These are phyloP conservation scores for Bondarzewia mesenterica DNA, from an alignment of 1,284 basidiomycete species.

Conservation along the genomic window DNA sequence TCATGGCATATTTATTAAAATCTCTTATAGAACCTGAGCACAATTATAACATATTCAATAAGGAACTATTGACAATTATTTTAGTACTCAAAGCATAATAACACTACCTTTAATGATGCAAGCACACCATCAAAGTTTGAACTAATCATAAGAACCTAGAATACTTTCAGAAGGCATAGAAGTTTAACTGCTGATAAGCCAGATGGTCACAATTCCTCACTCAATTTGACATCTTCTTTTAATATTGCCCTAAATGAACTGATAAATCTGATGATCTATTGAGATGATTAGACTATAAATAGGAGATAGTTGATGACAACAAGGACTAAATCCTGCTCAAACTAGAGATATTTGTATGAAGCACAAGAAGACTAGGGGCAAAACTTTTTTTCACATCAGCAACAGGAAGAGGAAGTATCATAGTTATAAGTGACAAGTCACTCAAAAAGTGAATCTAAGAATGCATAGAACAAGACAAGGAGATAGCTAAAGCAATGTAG, in stretches of 20 bases:
- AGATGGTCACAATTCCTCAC: neutral
- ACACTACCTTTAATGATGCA: slow-evolving; percentile 14
- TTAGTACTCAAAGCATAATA: slow-evolving; percentile 14
- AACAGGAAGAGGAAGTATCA: neutral
- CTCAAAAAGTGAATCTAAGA: neutral
- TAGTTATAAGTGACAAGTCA: neutral
- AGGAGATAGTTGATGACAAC: neutral
- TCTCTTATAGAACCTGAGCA: neutral
- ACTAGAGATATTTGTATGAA: neutral
- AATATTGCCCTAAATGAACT: neutral
- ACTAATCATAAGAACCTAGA: slow-evolving; percentile 21
- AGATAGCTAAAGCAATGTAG: neutral
- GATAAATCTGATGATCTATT: neutral
- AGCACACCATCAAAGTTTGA: slow-evolving; percentile 10
- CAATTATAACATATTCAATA: slow-evolving; percentile 28
- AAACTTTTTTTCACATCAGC: neutral
- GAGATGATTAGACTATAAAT: neutral
- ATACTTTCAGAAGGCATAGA: slow-evolving; percentile 15
- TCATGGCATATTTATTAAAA: neutral
- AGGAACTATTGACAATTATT: slow-evolving; percentile 27
- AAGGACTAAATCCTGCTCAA: neutral
- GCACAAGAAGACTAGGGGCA: too few relatives aligned
- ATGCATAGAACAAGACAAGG: neutral
- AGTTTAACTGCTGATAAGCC: slow-evolving; percentile 16
- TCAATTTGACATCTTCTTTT: neutral